Evolutionary conservation across 176 grass and related monocot genomes (phyloP), one percentile per base, ranked within the genome.

Genomic region (Rhynchospora pubera): DNA sequence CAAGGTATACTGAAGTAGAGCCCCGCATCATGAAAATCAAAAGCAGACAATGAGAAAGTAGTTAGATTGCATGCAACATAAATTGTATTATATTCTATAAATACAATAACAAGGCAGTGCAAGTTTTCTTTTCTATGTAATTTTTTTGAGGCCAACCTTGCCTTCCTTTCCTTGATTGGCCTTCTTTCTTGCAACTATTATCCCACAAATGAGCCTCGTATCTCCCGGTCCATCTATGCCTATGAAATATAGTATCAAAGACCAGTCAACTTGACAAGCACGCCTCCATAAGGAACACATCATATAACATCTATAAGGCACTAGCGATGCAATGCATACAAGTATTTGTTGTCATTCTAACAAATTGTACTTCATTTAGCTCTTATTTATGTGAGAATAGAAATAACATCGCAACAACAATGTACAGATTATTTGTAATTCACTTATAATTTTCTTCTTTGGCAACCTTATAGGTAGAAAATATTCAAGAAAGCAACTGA

Each of bases 171-270:
- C 96, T 99, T 83, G 90, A 86, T 83, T 99, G 96, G 53, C 96
- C 96, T 90, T 95, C 96, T 82, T 88, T 97, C 84, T 86, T 92
- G 90, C 90, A 97, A 82, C 90, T 94, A 82, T 92, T 97, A 77
- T 97, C 94, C 94, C 94, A 97, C 60, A 97, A 89, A 89, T 97
- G 94, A 30, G 94, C 94, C 87, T 97, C 94, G 75, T 97, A 97
- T 89, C 94, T 88, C 19, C 94, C 94, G 26, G 94, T 97, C 94
- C 94, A 97, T 82, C 94, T 94, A 87, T 97, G 94, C 85, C 94
- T 97, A 74, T 71, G 77, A 84, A 76, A 18, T 55, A 56, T 32
- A 56, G 12, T 16, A 48, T 76, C 3, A 13, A 9, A 47, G 13
- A 50, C 45, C n/a, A 23, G 23, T 12, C n/a, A n/a, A n/a, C n/a